Conservation (phyloP, 1,284 basidiomycete genomes). For the Cutaneotrichosporon cavernicola region DNA sequence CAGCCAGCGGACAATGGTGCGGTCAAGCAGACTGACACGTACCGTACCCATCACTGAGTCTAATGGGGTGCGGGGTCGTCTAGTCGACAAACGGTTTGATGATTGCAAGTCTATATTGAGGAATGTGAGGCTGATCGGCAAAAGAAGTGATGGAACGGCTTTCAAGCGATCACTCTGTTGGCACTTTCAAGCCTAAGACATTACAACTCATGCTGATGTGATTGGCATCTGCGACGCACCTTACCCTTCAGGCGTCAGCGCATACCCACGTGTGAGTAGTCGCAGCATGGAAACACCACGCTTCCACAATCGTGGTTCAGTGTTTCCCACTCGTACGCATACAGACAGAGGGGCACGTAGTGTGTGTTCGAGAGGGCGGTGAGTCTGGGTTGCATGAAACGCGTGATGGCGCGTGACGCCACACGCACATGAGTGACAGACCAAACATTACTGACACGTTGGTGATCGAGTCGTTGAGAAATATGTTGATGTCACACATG, state of each 20-base stretch:
- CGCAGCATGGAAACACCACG: neutral
- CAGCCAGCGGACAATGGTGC: too few relatives aligned
- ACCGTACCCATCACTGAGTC: too few relatives aligned
- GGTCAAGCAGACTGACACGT: too few relatives aligned
- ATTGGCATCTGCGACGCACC: too few relatives aligned
- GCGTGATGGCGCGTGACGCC: neutral
- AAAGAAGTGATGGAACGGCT: too few relatives aligned
- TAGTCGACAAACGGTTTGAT: too few relatives aligned
- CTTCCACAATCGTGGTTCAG: neutral
- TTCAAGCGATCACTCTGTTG: too few relatives aligned
- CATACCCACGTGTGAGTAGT: neutral
- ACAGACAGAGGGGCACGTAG: neutral
- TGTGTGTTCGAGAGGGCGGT: neutral
- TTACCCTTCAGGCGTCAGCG: neutral
- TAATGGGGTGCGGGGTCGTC: too few relatives aligned
- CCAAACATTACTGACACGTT: neutral
- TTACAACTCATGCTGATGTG: neutral
- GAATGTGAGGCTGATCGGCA: too few relatives aligned
- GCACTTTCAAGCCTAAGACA: neutral
- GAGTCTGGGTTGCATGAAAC: neutral
- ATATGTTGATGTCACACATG: neutral
- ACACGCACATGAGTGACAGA: neutral
- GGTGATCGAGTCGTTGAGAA: neutral
- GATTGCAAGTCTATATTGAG: too few relatives aligned
- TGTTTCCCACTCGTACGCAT: neutral